Evolutionary conservation across 306 rosid genomes (phyloP).

Genomic region (Canavalia gladiata): DNA sequence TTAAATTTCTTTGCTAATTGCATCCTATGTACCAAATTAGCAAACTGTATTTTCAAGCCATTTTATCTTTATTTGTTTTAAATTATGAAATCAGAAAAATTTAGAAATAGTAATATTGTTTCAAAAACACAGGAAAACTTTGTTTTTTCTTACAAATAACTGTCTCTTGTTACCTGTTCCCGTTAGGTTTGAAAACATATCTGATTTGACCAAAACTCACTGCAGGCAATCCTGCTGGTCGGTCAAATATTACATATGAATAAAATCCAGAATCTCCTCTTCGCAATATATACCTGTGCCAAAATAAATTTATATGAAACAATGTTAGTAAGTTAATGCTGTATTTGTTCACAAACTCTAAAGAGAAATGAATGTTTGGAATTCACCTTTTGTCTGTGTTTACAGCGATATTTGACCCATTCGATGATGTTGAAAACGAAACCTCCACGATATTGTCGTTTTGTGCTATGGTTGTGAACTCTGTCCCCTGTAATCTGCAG

Average conservation of each 20-base stretch:
- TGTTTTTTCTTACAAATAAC: not conserved
- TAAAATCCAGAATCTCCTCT: constrained; percentile 75
- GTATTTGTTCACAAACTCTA: not conserved
- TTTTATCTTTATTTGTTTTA: not conserved
- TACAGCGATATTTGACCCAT: constrained; percentile 50
- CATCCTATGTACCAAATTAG: not conserved
- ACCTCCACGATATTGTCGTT: constrained; percentile 62
- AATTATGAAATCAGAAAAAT: not conserved
- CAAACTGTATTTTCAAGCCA: not conserved
- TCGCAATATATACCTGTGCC: constrained; percentile 68
- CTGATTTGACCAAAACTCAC: constrained; percentile 63
- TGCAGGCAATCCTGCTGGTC: constrained; percentile 64
- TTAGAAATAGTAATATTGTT: no score
- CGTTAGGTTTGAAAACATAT: constrained; percentile 60
- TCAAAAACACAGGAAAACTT: no score
- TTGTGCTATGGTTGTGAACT: constrained; percentile 42
- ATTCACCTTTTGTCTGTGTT: constrained; percentile 76
- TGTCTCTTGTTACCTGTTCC: constrained; percentile 50
- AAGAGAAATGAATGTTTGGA: not conserved
- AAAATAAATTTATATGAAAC: not conserved
- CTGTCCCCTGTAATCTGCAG: constrained; percentile 59
- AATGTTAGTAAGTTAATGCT: not conserved
- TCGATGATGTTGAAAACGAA: constrained; percentile 67
- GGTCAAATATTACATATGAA: constrained; percentile 65
- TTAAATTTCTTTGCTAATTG: not conserved